Conservation (phyloP, 2,329 filamentous ascomycete genomes). For the Trichoderma gracile region DNA sequence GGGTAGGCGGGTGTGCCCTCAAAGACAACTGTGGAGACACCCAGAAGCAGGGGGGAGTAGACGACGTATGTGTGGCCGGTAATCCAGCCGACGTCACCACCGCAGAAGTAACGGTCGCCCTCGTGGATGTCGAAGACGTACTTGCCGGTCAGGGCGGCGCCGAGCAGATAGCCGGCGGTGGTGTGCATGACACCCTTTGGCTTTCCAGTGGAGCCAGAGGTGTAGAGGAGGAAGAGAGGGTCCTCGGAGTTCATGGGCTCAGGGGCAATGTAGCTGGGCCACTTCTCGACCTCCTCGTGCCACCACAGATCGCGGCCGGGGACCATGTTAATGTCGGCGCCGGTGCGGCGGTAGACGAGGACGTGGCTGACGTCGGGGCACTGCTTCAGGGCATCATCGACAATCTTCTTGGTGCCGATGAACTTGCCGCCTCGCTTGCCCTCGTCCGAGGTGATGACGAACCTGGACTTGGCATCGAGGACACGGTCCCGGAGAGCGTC, state of each 20-base stretch:
- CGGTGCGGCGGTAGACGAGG: constrained; percentile 93
- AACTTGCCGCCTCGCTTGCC: constrained; percentile 96
- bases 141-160: constrained; percentile 90
- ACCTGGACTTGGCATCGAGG: constrained; percentile 83
- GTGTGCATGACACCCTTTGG: constrained; percentile 99
- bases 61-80: constrained; percentile 98
- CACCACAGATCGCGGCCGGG: constrained; percentile 91
- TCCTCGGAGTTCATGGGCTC: constrained; percentile 92
- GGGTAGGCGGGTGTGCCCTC: constrained; percentile 97
- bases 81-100: constrained; percentile 98
- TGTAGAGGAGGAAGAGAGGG: constrained; percentile 96
- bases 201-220: constrained; percentile 95
- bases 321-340: constrained; percentile 89
- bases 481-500: constrained; percentile 96
- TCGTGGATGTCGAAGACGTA: constrained; percentile 99
- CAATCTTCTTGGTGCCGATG: constrained; percentile 98
- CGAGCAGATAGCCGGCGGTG: constrained; percentile 91
- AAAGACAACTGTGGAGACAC: constrained; percentile 93
- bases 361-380: constrained; percentile 85
- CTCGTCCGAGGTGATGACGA: constrained; percentile 96
- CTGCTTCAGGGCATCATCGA: constrained; percentile 95
- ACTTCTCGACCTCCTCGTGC: constrained; percentile 98
- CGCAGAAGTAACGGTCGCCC: constrained; percentile 92
- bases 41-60: constrained; percentile 89
- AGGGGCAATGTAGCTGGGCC: constrained; percentile 86